Evolutionary conservation across 2,329 filamentous ascomycete genomes (phyloP).

Genomic region (Alternaria tenuissima): DNA sequence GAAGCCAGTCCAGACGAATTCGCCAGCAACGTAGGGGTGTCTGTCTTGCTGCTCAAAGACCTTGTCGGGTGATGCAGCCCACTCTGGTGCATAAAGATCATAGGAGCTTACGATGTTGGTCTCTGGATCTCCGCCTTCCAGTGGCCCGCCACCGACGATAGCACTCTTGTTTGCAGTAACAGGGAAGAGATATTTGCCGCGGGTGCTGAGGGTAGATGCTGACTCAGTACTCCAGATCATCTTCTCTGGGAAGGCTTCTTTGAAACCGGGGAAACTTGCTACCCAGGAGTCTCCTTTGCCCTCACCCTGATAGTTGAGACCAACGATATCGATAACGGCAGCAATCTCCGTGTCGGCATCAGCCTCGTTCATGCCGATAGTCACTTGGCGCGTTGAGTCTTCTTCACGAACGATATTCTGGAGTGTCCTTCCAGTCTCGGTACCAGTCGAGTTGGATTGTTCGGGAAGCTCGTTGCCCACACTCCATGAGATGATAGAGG

Average conservation of each 20-base stretch:
- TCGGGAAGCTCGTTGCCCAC: constrained; percentile 64
- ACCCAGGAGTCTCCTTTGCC: constrained; percentile 50
- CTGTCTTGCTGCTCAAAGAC: constrained; percentile 61
- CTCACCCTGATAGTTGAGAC: constrained; percentile 66
- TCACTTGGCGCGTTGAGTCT: constrained; percentile 58
- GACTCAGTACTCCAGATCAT: constrained; percentile 49
- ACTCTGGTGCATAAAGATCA: constrained; percentile 60
- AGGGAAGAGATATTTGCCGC: constrained; percentile 64
- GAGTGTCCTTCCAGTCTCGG: constrained; percentile 48
- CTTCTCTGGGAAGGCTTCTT: constrained; percentile 57
- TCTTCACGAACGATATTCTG: constrained; percentile 57
- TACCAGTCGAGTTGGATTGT: constrained; percentile 51
- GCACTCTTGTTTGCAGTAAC: constrained; percentile 54
- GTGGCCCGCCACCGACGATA: constrained; percentile 47
- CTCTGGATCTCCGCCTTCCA: constrained; percentile 47
- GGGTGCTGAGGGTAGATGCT: constrained; percentile 57
- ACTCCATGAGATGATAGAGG: constrained; percentile 63
- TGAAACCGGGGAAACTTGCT: constrained; percentile 58
- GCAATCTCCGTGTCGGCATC: constrained; percentile 52
- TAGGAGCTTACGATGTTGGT: constrained; percentile 58
- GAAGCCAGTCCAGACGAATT: constrained; percentile 63
- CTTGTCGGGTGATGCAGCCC: constrained; percentile 62
- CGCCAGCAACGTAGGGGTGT: constrained; percentile 61
- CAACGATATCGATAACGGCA: constrained; percentile 57
- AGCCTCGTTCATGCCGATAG: constrained; percentile 59